Base-by-base conservation (phyloP, 2,329 filamentous ascomycete genomes). In the Geosmithia morbida region DNA sequence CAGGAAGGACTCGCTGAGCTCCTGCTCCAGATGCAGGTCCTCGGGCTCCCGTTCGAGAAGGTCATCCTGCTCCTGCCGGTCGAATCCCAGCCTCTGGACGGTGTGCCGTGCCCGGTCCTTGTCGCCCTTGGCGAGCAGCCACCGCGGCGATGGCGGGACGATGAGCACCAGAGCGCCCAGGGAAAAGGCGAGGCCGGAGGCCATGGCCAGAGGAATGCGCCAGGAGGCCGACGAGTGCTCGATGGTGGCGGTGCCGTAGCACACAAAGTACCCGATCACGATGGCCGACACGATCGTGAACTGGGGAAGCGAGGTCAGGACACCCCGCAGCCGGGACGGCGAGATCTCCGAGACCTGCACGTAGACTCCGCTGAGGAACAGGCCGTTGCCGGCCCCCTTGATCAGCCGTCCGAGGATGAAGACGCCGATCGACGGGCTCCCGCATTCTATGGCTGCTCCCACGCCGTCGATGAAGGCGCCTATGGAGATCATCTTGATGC, bases 311-410 rank as follows among this genome's bases (percentile, higher is more conserved):
- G 71, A 70, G 0, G 70, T 68, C 2, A 82, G 55, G 1, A 66
- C 61, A 0, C 76, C 77, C 26, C 78, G 61, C 3, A 63, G 58
- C 3, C 59, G 61, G 1, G 68, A 61, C 0, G 77, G 77, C 1
- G 77, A 72, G 16, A 82, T 77, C 56, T 83, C 79, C 48, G 72
- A 74, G 22, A 81, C 74, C 51, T 81, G 77, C 3, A 80, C 75
- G 10, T 68, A 64, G 20, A 75, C 57, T n/a, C 67, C 76, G n/a
- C 70, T 69, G 4, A 82, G 54, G 52, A 70, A 80, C 1, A 79
- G 56, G 0, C 78, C 77, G 52, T 81, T 70, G 0, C 79, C 79
- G 11, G 80, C 54, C 0, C 79, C 78, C n/a, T 66, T 70, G 3
- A 83, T 53, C 0, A 66, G 65, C 1, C 79, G 63, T 1, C 79